Percentiles rank a stretch among this genome's conserved stretches.
Conservation (phyloP, 164 flowering plant genomes). For the Macadamia integrifolia region DNA sequence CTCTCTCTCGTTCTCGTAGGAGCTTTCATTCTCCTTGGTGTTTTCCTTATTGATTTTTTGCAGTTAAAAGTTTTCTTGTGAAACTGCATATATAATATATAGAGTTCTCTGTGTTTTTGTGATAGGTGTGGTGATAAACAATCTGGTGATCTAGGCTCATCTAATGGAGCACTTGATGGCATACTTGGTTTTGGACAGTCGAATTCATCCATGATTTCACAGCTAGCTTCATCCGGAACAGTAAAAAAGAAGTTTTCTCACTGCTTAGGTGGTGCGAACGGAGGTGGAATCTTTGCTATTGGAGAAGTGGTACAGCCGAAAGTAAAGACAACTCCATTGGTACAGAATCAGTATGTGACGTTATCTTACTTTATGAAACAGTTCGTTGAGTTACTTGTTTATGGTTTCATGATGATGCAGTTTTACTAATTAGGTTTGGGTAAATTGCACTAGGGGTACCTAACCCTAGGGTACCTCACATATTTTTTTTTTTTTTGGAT, state of each 20-base stretch:
- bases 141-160: constrained; percentile 68
- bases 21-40: too few relatives aligned
- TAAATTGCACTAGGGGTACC: too few relatives aligned
- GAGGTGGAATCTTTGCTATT: constrained; percentile 95
- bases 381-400: not conserved
- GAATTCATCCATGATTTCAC: constrained; percentile 86
- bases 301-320: constrained; percentile 81
- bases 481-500: too few relatives aligned
- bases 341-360: constrained; percentile 73
- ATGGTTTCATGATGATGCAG: too few relatives aligned
- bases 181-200: constrained; percentile 93
- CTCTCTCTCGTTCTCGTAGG: too few relatives aligned
- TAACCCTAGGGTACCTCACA: too few relatives aligned
- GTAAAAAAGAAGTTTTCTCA: constrained; percentile 80
- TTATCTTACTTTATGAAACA: not conserved
- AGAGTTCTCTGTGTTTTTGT: not conserved
- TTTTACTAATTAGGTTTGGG: too few relatives aligned
- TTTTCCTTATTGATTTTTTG: too few relatives aligned
- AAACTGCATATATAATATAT: too few relatives aligned
- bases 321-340: constrained; percentile 69
- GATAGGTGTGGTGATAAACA: constrained; percentile 77
- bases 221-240: constrained; percentile 71
- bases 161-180: constrained; percentile 81
- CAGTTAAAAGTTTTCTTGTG: too few relatives aligned
- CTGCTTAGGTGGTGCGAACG: constrained; percentile 67